phyloP scores from a whole-genome alignment of 2,329 filamentous ascomycete genomes.

The Penicillium occitanis region DNA sequence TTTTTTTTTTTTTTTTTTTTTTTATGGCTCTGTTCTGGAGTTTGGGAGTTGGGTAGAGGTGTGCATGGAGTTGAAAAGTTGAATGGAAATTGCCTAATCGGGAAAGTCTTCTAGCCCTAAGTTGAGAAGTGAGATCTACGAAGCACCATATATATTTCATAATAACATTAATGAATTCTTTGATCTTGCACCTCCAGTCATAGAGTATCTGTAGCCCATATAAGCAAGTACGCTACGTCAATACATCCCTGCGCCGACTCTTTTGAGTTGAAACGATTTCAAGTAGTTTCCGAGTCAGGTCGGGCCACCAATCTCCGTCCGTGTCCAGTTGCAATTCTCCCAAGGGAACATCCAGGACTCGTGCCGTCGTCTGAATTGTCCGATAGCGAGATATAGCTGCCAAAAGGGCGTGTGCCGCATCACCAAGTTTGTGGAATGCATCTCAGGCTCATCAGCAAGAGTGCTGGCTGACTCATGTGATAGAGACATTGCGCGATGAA shows the following conservation, averaged over 20 bases:
- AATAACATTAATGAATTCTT: neutral
- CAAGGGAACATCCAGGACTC: neutral
- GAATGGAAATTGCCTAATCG: neutral
- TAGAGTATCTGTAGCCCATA: neutral
- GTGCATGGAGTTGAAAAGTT: neutral
- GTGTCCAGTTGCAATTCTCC: neutral
- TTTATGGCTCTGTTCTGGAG: neutral
- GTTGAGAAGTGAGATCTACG: neutral
- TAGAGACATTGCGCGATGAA: neutral
- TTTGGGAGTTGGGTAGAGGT: neutral
- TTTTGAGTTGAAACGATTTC: neutral
- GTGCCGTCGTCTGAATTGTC: neutral
- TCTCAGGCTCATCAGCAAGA: neutral
- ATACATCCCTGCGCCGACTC: neutral
- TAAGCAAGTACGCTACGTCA: neutral
- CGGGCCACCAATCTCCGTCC: neutral
- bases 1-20: too few species aligned
- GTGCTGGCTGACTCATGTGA: neutral
- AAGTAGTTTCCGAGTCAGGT: neutral
- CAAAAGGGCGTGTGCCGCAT: neutral
- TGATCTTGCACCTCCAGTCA: neutral
- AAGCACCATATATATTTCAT: neutral
- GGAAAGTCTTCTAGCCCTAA: slow-evolving; percentile 3
- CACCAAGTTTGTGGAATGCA: neutral
- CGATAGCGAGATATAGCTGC: neutral